Base-by-base conservation (phyloP, 352 stramenopile species). In the Globisporangium mamillatum region DNA sequence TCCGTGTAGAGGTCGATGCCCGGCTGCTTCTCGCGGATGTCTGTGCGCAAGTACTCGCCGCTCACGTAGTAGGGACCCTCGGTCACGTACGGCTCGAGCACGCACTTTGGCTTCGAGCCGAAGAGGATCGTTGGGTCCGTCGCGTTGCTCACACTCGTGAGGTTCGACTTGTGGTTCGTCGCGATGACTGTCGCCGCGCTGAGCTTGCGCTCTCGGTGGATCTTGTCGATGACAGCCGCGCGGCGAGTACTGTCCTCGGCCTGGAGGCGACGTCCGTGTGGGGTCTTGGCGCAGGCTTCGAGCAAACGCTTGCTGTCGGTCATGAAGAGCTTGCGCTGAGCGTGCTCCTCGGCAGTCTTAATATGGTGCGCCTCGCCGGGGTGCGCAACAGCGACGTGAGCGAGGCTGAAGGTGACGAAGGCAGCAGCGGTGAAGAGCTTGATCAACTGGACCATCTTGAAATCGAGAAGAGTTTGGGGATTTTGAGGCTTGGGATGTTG, bases 31-130 rank as follows among this genome's bases (percentile, higher is more conserved):
- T 71, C 66, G 29, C 66, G 66, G 25, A 71, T 71, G 38, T 71
- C 66, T 0, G 34, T 63, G 46, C 66, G 59, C 6, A 71, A 16
- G 34, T 52, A 18, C 60, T 66, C 66, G 36, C 66, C 66, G 6
- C 34, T 61, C 6, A 71, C 66, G 53, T 66, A 71, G 66, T 71
- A 71, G 16, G 66, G 66, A 1, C 66, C 66, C 20, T 63, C 22
- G 0, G 58, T 66, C n/a, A 71, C 66, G 4, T 66, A 16, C 5
- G 66, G 66, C 52, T 71, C 46, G 58, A 71, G 66, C 14, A 71
- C 27, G 38, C 66, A 71, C 24, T 66, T 53, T 8, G 38, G 48
- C 10, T 20, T 38, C 25, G 48, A 54, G 1, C 66, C 66, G 27
- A 71, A 71, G 48, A 71, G 66, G 1, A 27, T 27, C 5, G 9